Base-by-base conservation (phyloP, 306 rosid species). In the Rubus idaeus region DNA sequence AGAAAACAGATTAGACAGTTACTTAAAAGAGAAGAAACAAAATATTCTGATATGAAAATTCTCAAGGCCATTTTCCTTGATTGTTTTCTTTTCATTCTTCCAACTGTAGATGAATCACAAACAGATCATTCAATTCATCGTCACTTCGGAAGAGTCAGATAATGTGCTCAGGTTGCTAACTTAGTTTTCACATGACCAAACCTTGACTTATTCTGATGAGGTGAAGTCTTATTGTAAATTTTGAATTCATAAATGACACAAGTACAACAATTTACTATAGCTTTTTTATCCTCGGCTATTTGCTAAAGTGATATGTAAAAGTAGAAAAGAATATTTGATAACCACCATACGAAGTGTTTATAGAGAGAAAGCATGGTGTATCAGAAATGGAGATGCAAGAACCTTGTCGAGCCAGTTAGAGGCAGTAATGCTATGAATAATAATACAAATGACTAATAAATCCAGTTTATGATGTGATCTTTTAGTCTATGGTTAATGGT, bases 1-100 rank as follows among this genome's bases (percentile, higher is more conserved):
- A 66, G 37, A 60, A 78, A 78, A 30, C 14, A 40, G 40, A 66
- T 80, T 17, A 64, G 42, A 75, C 47, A 23, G 18, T 77, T 45
- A 35, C 9, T 62, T 30, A 50, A n/a, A 77, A 69, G 30, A 69
- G 14, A 70, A 14, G 5, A n/a, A 30, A 2, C 12, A 69, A 41
- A 40, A 0, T 16, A 13, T 30, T 18, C 56, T 45, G 73, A 23
- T 21, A 69, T 12, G 57, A 47, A 61, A 61, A 47, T 13, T 44
- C 56, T 12, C 37, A 44, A 66, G 8, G 53, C 17, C 53, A 61
- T 8, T 61, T 2, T 57, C 62, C 12, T 20, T n/a, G 20, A 20
- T 6, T 61, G 20, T 30, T 30, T 30, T 13, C 10, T 12, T 37
- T 39, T 6, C 13, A 39, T 16, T 45, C 1, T 17, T 16, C 47